Evolutionary conservation across 306 rosid genomes (phyloP), one percentile per base, ranked within the genome.

Genomic region (Erythrophleum fordii): DNA sequence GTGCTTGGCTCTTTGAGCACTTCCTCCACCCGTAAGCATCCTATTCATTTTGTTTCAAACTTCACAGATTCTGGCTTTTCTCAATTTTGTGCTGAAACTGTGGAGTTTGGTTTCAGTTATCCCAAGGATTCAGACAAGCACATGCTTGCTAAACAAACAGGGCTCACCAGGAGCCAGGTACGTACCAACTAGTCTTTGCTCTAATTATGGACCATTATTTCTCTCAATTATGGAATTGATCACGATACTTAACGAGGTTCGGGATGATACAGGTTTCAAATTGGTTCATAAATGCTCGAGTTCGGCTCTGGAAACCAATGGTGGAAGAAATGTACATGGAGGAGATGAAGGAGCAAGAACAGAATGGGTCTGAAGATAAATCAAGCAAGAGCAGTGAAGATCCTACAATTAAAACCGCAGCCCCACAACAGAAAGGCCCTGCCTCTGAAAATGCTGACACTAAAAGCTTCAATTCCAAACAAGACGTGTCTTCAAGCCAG

Each of bases 1-100:
- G 99, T 6, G 97, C 98, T 74, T 96, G 99, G 99, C 99, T 96
- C 77, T 96, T 96, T 69, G 99, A 96, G 78, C 99, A 96, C 88
- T 96, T 96, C 64, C 99, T 96, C 59, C 99, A 93, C 81, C 99
- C 99, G 99, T 96, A 87, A 89, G 97, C 11, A 73, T 31, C 28
- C 11, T 28, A 8, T 12, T 13, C 7, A 8, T 29, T 45, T 39
- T 1, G 0, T 68, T 45, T 45, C 28, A n/a, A 62, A 26, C 69
- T 78, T 60, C 18, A 17, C 25, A 82, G 39, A 31, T 28, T 62
- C 20, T 44, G 0, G 34, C 17, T 34, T 53, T 68, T 61, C 28
- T 65, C 4, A 49, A 68, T 25, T 58, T 82, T 41, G 41, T 64
- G 31, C 67, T 85, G 17, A 86, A 25, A 28, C 64, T 68, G 5